These are phyloP conservation scores for Pezicula carpinea DNA, from an alignment of 2,329 filamentous ascomycete species.

Conservation along the genomic window DNA sequence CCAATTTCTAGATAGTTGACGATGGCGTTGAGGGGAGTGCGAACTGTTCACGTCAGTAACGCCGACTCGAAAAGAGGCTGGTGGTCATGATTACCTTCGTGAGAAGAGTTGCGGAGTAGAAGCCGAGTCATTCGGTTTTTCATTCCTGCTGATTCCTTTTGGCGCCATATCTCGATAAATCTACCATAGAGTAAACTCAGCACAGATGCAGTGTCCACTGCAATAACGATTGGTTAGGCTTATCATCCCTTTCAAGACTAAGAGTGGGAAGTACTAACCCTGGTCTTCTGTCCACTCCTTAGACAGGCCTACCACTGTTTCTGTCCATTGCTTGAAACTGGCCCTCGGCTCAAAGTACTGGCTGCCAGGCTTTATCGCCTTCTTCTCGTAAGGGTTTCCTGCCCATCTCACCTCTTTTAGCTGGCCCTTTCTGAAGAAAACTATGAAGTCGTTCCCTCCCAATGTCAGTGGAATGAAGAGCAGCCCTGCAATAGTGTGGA, in stretches of 20 bases:
- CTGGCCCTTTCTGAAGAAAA: constrained; percentile 18
- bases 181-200: constrained; percentile 17
- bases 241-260: neutral
- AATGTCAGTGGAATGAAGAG: constrained; percentile 16
- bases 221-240: neutral
- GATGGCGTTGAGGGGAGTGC: constrained; percentile 18
- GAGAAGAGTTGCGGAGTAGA: constrained; percentile 18
- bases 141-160: constrained; percentile 16
- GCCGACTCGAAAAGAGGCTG: neutral
- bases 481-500: constrained; percentile 11
- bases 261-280: constrained; percentile 4
- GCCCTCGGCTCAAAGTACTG: constrained; percentile 16
- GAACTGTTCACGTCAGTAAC: constrained; percentile 4
- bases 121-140: constrained; percentile 15
- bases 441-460: constrained; percentile 16
- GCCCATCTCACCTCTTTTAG: constrained; percentile 18
- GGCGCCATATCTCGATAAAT: constrained; percentile 20
- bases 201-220: constrained; percentile 18
- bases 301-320: constrained; percentile 16
- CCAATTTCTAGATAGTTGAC: constrained; percentile 21
- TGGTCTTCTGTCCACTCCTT: constrained; percentile 20
- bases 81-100: constrained; percentile 8
- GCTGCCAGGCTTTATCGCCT: constrained; percentile 6
- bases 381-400: constrained; percentile 20
- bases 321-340: constrained; percentile 17